Percentiles rank a stretch among this genome's conserved stretches.
phyloP scores from a whole-genome alignment of 345 rosid species.

The Pseudoturritis turrita region DNA sequence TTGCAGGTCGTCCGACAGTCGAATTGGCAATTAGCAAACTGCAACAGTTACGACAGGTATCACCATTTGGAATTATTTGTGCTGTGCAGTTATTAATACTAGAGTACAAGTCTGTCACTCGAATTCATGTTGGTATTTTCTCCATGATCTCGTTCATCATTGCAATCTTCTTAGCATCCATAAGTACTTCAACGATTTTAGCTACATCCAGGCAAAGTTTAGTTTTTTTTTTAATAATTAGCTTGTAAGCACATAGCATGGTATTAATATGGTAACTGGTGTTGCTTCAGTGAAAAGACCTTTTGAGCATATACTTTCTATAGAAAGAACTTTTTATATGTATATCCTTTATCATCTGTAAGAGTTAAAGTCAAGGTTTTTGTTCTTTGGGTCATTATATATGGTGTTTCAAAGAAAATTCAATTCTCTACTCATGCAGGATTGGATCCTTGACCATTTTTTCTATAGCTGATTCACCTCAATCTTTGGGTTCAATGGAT shows the following conservation, averaged over 20 bases:
- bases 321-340: background rate
- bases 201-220: background rate
- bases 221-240: background rate
- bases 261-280: background rate
- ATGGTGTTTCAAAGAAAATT: background rate
- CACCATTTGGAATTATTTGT: background rate
- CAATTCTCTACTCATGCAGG: background rate
- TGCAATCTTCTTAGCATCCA: background rate
- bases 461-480: background rate
- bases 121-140: background rate
- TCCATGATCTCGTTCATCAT: background rate
- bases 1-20: conserved; percentile 61
- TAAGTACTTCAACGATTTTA: background rate
- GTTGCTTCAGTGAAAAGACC: background rate
- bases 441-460: background rate
- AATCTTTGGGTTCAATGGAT: background rate
- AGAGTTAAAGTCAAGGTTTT: background rate
- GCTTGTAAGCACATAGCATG: background rate
- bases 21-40: conserved; percentile 42
- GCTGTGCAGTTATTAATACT: background rate
- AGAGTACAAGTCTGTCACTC: background rate
- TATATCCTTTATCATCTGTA: background rate
- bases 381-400: background rate
- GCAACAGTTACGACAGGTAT: conserved; percentile 45
- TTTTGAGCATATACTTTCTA: background rate